Evolutionary conservation across 345 rosid species (phyloP).

Genomic region (Brassica cretica): DNA sequence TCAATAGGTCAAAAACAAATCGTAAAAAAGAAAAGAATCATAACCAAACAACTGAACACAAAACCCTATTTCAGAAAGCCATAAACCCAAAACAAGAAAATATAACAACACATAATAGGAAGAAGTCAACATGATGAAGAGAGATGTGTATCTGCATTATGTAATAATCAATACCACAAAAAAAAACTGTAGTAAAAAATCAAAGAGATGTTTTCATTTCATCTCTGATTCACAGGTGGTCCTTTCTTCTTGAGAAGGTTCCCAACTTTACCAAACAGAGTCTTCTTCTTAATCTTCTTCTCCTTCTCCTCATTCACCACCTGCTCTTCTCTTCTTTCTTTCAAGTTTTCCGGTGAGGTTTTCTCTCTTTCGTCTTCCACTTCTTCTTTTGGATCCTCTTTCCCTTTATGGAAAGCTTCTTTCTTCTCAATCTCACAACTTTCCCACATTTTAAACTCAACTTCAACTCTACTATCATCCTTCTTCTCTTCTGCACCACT

Average conservation of each 20-base stretch:
- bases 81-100: neutral
- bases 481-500: constrained; percentile 47
- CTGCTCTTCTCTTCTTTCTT: constrained; percentile 45
- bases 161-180: constrained; percentile 16
- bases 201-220: constrained; percentile 12
- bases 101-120: constrained; percentile 3
- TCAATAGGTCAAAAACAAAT: neutral
- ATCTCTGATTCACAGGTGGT: constrained; percentile 27
- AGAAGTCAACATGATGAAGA: constrained; percentile 8
- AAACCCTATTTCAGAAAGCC: constrained; percentile 15
- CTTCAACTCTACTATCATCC: constrained; percentile 31
- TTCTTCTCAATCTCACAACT: constrained; percentile 89
- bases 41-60: constrained; percentile 16
- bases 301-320: constrained; percentile 24
- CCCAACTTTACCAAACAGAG: constrained; percentile 84
- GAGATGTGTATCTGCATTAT: neutral
- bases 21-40: constrained; percentile 34
- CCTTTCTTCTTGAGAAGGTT: constrained; percentile 91
- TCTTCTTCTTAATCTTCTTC: constrained; percentile 84
- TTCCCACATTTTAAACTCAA: constrained; percentile 81
- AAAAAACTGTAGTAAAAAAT: neutral
- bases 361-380: constrained; percentile 6
- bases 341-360: constrained; percentile 47
- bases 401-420: constrained; percentile 67
- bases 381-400: constrained; percentile 58